Evolutionary conservation across 1,284 basidiomycete species (phyloP), one percentile per base, ranked within the genome.

Genomic region (Blastosporella zonata): DNA sequence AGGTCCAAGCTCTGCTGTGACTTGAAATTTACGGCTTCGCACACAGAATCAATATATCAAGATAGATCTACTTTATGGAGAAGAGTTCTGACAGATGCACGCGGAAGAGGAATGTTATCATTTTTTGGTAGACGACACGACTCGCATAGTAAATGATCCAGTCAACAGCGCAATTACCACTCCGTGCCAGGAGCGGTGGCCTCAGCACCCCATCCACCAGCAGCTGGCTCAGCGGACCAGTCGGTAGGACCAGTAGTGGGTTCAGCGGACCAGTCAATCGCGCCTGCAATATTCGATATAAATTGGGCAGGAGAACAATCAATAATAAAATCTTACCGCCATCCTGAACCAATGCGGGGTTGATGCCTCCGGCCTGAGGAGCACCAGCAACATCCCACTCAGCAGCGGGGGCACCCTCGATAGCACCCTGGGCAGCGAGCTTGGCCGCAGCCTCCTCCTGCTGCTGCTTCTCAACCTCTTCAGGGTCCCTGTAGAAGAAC

Each of bases 401-500:
- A 43, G 75, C 63, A 21, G 71, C 65, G 56, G 70, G 68, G 48
- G 75, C 69, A 49, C 70, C 71, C 52, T 74, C 78, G 55, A 77
- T 78, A 57, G 73, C 78, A 53, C 75, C 81, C 56, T 72, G 78
- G 52, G 78, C 78, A 38, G 82, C 78, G 53, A 78, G 75, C 71
- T 90, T 91, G 58, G 88, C 90, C 60, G 88, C 85, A 39, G 90
- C 89, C 72, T 93, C 91, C 69, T 94, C 93, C 67, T 90, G 85
- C 64, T 91, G 88, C 75, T 97, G 94, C 73, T 90, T 92, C 84
- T 97, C 95, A 61, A 97, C 89, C 77, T 98, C 96, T 70, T 98
- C 95, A 55, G 96, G 94, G 77, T 98, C 96, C 66, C 96, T 93
- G 87, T 98, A 99, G 88, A 98, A 98, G 93, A 97, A 98, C 92